Evolutionary conservation across 1,284 basidiomycete genomes (phyloP).

Genomic region (Leccinum pachyderme): DNA sequence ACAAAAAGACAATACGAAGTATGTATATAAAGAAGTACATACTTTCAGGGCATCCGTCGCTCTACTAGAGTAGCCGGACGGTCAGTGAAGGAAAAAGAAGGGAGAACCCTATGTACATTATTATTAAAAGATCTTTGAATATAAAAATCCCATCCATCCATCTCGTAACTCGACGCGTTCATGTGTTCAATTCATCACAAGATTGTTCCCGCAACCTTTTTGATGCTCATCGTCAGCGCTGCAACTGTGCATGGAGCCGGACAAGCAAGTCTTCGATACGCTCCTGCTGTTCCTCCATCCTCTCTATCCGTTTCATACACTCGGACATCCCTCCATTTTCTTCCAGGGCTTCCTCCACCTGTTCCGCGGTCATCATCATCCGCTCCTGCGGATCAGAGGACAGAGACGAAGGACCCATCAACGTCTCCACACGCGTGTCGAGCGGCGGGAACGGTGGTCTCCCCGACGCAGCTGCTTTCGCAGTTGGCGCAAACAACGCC

Average conservation of each 20-base stretch:
- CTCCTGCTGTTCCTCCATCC: conserved; percentile 61
- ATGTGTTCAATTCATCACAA: conserved; percentile 46
- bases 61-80: not conserved
- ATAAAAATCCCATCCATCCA: conserved; percentile 1
- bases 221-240: conserved; percentile 9
- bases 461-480: conserved; percentile 5
- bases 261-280: conserved; percentile 61
- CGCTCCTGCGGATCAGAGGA: conserved; percentile 32
- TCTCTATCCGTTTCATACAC: conserved; percentile 46
- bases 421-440: conserved; percentile 24
- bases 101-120: not conserved
- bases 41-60: not conserved
- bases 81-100: not conserved
- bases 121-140: not conserved
- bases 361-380: conserved; percentile 40
- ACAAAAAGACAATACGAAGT: conserved; percentile 6
- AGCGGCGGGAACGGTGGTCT: conserved; percentile 25
- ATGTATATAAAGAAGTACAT: not conserved
- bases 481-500: conserved; percentile 1
- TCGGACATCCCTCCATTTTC: conserved; percentile 24
- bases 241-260: conserved; percentile 21
- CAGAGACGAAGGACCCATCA: conserved; percentile 28
- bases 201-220: not conserved
- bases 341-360: conserved; percentile 39
- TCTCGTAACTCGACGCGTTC: conserved; percentile 43